Base-by-base conservation (phyloP, 1,284 basidiomycete genomes). In the Cryptococcus sp. region DNA sequence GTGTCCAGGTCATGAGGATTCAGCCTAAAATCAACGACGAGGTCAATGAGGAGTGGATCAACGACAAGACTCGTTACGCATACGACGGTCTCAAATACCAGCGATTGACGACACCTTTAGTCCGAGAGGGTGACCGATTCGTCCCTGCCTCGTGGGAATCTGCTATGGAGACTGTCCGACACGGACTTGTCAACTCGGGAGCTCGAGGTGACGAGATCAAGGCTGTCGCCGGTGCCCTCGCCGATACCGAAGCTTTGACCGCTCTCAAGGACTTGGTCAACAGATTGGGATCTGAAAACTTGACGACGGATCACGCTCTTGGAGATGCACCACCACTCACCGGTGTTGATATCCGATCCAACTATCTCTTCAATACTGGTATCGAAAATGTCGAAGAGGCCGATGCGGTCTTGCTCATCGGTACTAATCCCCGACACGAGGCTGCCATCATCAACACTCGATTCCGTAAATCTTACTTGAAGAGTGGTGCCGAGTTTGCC, bases 1-100 rank as follows among this genome's bases (percentile, higher is more conserved):
- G 93, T 51, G 85, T 94, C 10, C 85, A 91, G 73, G 94, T 98
- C 59, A 98, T 98, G 92, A 86, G 94, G 46, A 83, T 99, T 64
- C 91, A 96, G 70, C 96, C 96, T 2, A 84, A 88, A 65, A 87
- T 91, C 53, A 98, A 98, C 75, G 94, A 98, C 76, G 91, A 97
- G 63, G 86, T 99, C 57, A 99, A 99, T 76, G 96, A 99, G 79
- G 96, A 99, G 77, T 98, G 96, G 94, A 96, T 99, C 76, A 93
- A 85, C 76, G 94, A 99, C 82, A 98, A 98, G 83, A 94, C 94
- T 2, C 88, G 96, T 56, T 94, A 91, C 75, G 90, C 94, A 2
- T 88, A 91, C 73, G 96, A 99, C 66, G 96, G 96, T 40, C 83
- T 99, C 48, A 86, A 86, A 67, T 94, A 91, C 81, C 96, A 99